Percentiles rank a stretch among this genome's conserved stretches.
Conservation (phyloP, 805 yeast genomes). For the Kodamaea lidongshanica region DNA sequence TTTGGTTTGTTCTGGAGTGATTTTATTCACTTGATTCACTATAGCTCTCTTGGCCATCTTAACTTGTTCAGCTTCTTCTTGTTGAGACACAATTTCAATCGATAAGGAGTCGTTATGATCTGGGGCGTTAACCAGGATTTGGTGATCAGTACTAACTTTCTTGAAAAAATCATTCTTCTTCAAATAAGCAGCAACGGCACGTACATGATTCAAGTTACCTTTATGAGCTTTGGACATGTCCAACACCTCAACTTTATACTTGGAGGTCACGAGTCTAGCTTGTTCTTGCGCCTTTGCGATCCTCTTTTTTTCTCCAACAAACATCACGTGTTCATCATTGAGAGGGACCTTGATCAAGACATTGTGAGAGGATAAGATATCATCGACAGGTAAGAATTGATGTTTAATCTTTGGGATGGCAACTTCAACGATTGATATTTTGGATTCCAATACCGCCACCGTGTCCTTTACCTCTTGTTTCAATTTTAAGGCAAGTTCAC, state of each 20-base stretch:
- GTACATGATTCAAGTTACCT: constrained; percentile 70
- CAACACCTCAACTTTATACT: constrained; percentile 56
- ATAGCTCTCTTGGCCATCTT: constrained; percentile 65
- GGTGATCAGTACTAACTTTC: constrained; percentile 31
- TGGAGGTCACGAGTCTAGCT: constrained; percentile 56
- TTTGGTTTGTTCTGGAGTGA: constrained; percentile 60
- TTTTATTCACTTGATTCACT: constrained; percentile 64
- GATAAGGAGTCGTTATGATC: constrained; percentile 32
- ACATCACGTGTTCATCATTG: constrained; percentile 46
- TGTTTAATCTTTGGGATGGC: constrained; percentile 65
- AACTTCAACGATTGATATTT: constrained; percentile 48
- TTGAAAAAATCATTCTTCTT: constrained; percentile 43
- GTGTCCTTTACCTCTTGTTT: constrained; percentile 45
- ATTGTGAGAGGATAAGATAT: constrained; percentile 45
- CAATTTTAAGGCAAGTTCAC: constrained; percentile 55
- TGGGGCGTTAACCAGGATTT: constrained; percentile 36
- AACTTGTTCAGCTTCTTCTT: constrained; percentile 41
- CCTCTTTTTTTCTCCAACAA: constrained; percentile 54
- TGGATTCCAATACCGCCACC: constrained; percentile 39
- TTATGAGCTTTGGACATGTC: constrained; percentile 89
- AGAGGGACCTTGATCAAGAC: constrained; percentile 56
- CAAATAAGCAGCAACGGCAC: constrained; percentile 64
- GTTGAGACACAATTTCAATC: constrained; percentile 56
- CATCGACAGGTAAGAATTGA: constrained; percentile 55
- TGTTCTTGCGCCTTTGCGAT: constrained; percentile 56